A percentile compares a stretch with the other conserved stretches of the same genome.
These are phyloP conservation scores for Limnomonas spitsbergensis DNA, from an alignment of 139 green algal genomes.

Conservation along the genomic window DNA sequence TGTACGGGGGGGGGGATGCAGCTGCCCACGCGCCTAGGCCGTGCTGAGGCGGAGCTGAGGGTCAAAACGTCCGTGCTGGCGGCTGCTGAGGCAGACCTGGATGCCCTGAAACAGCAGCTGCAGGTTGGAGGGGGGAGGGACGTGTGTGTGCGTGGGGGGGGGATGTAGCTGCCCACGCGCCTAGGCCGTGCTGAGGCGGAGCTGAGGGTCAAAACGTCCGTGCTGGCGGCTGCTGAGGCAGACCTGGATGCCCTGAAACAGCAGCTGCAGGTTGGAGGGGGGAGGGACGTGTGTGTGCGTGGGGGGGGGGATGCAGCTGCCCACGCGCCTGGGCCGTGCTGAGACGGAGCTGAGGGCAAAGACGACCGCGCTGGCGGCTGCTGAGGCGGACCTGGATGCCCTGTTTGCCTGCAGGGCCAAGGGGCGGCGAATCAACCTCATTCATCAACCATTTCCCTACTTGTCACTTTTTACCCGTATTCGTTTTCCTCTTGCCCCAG, in stretches of 20 bases:
- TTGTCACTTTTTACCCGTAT: no score
- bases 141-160: no score
- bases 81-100: background rate
- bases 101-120: background rate
- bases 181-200: slow-evolving; percentile 22
- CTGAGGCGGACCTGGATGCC: slow-evolving; percentile 16
- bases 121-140: no score
- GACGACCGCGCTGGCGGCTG: background rate
- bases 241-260: slow-evolving; percentile 10
- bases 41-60: slow-evolving; percentile 30
- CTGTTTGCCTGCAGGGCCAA: no score
- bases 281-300: no score
- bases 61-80: background rate
- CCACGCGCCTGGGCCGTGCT: background rate
- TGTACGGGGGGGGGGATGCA: no score
- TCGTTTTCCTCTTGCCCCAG: no score
- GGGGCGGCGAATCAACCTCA: no score
- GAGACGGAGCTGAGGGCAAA: slow-evolving; percentile 33
- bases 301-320: no score
- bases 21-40: no score
- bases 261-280: background rate
- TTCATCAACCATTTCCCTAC: no score
- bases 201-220: slow-evolving; percentile 16
- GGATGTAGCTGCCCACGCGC: no score
- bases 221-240: slow-evolving; percentile 4